Evolutionary conservation across 75 land plant species (phyloP), one percentile per base, ranked within the genome.

Genomic region (Ceratopteris richardii): DNA sequence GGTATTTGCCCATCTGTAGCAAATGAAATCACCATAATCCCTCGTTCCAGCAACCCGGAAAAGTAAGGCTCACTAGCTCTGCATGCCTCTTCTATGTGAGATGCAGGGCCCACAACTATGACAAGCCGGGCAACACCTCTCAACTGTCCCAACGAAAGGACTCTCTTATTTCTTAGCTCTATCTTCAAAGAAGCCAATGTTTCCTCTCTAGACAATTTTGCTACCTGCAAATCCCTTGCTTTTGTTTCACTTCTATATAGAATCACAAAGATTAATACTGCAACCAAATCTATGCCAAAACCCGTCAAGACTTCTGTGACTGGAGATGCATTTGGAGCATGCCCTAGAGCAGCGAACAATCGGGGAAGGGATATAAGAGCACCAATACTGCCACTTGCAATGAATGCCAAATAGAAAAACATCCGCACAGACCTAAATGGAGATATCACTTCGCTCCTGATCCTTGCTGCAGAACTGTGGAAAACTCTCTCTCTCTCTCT

Each of bases 341-440:
- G 83, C 18, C 67, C 44, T 16, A 94, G 44, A 4, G 96, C 80
- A 24, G 73, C 73, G 61, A 90, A 70, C 44, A 94, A 50, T 20
- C 77, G 91, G 0, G 83, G 63, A 48, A 69, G 9, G 14, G 96
- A 75, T 37, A 86, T 86, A 22, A 94, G 56, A 29, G 80, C 83
- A 51, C 96, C 96, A 7, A 94, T 24, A 42, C 65, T 43, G 28
- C 75, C 96, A 77, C 96, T 94, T 2, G 85, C 91, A 29, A 90
- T 77, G 64, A 94, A 89, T 36, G 98, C 88, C 43, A 81, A 82
- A 56, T 94, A 94, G 54, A 94, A 90, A 70, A 94, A 94, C 96
- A 94, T 89, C 52, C 96, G 78, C 20, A 94, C 78, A 29, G 98
- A 60, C 0, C 96, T 90, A 50, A 89, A 94, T 1, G 96, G 96